Base-by-base conservation (phyloP, 116 monocot genomes). In the Posidonia oceanica region DNA sequence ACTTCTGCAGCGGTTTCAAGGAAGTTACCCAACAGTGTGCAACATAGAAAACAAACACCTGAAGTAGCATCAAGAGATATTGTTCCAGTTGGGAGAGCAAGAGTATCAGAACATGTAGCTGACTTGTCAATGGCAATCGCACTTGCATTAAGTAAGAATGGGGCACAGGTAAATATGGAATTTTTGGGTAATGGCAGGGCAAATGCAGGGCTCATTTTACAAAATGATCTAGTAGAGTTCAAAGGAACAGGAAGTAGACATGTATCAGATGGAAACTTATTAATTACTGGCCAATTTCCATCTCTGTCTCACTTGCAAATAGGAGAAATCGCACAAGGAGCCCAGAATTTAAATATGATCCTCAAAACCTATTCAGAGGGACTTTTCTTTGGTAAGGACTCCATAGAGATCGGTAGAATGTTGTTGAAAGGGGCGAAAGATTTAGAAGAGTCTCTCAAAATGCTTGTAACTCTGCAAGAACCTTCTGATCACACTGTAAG, bases 41-140 rank as follows among this genome's bases (percentile, higher is more conserved):
- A 72, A 2, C 65, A 65, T 36, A 80, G 68, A 52, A 14, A 70
- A 78, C 21, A 83, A 15, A 44, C 55, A 16, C 21, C 41, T 5
- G 78, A 72, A 76, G 74, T 61, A 52, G 14, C 63, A 42, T 81
- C 89, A 54, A 76, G 70, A 51, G 81, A 77, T 15, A 83, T 87
- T 58, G 61, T 85, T 65, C 86, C 79, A 20, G 51, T 75, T n/a
- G 57, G 68, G 72, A 67, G 69, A 80, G 80, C 23, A 6, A 67
- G 41, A 71, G 72, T 17, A 18, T 37, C 65, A 53, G 76, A 58
- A 57, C 76, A 76, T 15, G 72, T 48, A 10, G 36, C 71, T 21
- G 86, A 89, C 63, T 66, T 93, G 69, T 84, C 89, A 59, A 89
- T 81, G 84, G 89, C 78, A 22, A 88, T 92, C 20, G 80, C 92